Percentiles rank a stretch among this genome's conserved stretches.
Evolutionary conservation across 1,284 basidiomycete species (phyloP).

Genomic region (Sanghuangporus baumii): DNA sequence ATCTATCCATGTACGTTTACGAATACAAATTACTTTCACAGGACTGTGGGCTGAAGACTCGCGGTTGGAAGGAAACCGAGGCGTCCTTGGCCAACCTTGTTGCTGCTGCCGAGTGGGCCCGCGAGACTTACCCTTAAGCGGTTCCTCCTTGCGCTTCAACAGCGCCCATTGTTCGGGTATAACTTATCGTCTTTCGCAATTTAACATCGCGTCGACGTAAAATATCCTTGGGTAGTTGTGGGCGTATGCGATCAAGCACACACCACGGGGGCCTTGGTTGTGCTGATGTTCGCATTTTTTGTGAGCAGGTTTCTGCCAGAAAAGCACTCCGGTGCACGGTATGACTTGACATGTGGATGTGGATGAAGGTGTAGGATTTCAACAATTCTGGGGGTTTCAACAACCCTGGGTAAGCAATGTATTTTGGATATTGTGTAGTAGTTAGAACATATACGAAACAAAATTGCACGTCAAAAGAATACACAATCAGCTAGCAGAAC

Average conservation of each 20-base stretch:
- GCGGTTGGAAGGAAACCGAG: constrained; percentile 96
- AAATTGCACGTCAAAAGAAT: not conserved
- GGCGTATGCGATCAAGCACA: constrained; percentile 2
- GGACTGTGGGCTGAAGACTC: constrained; percentile 89
- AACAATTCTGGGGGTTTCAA: constrained; percentile 18
- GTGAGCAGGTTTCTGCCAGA: not conserved
- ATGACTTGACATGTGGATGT: not conserved
- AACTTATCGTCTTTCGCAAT: constrained; percentile 33
- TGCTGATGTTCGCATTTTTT: not conserved
- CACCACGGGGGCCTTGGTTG: not conserved
- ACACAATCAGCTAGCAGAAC: not conserved
- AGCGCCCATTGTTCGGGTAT: constrained; percentile 56
- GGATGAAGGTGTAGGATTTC: constrained; percentile 12
- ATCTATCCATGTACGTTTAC: constrained; percentile 14
- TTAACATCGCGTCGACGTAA: constrained; percentile 1
- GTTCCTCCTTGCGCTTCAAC: constrained; percentile 76
- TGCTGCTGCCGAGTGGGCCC: constrained; percentile 86
- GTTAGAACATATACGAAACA: not conserved
- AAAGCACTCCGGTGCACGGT: not conserved
- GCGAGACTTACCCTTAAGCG: constrained; percentile 70
- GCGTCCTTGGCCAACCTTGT: constrained; percentile 87
- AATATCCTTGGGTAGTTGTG: constrained; percentile 19
- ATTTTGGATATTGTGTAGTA: constrained; percentile 2
- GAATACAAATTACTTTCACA: constrained; percentile 20
- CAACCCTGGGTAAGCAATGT: constrained; percentile 7